These are phyloP conservation scores for Coemansia furcata DNA, from an alignment of 192 early-diverging fungal genomes.

Conservation along the genomic window DNA sequence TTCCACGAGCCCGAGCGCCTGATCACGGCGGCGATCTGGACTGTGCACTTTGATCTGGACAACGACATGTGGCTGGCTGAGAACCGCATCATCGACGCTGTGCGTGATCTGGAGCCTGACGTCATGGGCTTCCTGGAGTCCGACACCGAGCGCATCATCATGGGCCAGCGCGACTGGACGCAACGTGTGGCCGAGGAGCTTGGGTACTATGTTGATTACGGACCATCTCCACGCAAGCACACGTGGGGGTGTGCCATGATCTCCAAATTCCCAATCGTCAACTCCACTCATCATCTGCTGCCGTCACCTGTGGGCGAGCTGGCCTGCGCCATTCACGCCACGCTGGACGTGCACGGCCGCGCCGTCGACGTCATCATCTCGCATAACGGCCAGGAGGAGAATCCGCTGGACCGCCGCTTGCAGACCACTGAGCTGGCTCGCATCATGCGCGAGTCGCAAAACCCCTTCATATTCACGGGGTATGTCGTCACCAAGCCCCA, in stretches of 20 bases:
- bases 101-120: slow-evolving; percentile 76
- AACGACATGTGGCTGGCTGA: slow-evolving; percentile 84
- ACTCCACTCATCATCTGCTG: slow-evolving; percentile 70
- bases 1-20: slow-evolving; percentile 62
- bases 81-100: slow-evolving; percentile 65
- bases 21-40: slow-evolving; percentile 80
- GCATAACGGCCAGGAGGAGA: slow-evolving; percentile 82
- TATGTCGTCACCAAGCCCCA: slow-evolving; percentile 78
- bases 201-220: slow-evolving; percentile 76
- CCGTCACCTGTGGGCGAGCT: slow-evolving; percentile 79
- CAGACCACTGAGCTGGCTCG: slow-evolving; percentile 77
- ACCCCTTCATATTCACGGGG: slow-evolving; percentile 77
- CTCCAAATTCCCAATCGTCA: slow-evolving; percentile 80
- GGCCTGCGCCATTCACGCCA: slow-evolving; percentile 85
- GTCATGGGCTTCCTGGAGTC: slow-evolving; percentile 80
- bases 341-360: slow-evolving; percentile 76
- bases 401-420: slow-evolving; percentile 67
- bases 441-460: slow-evolving; percentile 70
- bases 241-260: slow-evolving; percentile 85
- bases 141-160: slow-evolving; percentile 76
- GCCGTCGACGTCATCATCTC: slow-evolving; percentile 77
- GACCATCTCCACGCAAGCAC: slow-evolving; percentile 81
- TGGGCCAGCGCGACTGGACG: slow-evolving; percentile 80
- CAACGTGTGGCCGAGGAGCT: slow-evolving; percentile 77
- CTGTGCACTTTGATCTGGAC: slow-evolving; percentile 82